A percentile compares a stretch with the other conserved stretches of the same genome.
Conservation (phyloP, 176 grass and related monocot species). For the Tuctoria greenei region DNA sequence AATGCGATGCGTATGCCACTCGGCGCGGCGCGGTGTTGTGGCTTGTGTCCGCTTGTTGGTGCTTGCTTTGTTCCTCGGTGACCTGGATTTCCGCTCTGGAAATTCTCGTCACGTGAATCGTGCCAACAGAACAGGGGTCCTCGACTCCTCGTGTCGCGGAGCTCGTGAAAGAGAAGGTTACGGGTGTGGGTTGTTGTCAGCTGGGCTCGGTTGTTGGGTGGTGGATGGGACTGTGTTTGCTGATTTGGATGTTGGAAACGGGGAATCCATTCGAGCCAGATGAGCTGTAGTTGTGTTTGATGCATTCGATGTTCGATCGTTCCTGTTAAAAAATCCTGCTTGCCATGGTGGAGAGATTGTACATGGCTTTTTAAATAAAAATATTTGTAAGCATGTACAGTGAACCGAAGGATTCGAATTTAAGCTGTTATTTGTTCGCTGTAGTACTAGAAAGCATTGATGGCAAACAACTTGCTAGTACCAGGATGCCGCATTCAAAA, state of each 20-base stretch:
- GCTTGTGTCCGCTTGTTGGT: not conserved
- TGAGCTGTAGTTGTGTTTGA: too few relatives aligned
- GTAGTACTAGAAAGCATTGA: too few relatives aligned
- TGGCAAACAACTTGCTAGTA: too few relatives aligned
- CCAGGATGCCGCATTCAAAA: too few relatives aligned
- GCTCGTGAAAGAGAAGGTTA: not conserved
- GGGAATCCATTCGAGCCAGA: not conserved
- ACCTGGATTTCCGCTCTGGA: conserved; percentile 36
- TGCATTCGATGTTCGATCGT: too few relatives aligned
- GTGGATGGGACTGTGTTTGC: not conserved
- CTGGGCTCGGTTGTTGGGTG: not conserved
- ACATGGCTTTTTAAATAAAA: too few relatives aligned
- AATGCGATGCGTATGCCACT: not conserved
- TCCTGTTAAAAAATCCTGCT: too few relatives aligned
- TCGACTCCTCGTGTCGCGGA: not conserved
- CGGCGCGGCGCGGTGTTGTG: not conserved
- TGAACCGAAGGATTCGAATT: too few relatives aligned
- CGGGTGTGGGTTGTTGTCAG: not conserved
- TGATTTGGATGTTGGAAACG: not conserved
- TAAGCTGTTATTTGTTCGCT: too few relatives aligned
- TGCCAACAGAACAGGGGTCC: not conserved
- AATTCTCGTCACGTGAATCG: conserved; percentile 22
- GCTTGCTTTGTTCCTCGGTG: not conserved
- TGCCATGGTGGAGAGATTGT: too few relatives aligned
- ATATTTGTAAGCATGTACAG: too few relatives aligned